Base-by-base conservation (phyloP, 805 yeast genomes). In the Saccharomycopsis synnaedendra region DNA sequence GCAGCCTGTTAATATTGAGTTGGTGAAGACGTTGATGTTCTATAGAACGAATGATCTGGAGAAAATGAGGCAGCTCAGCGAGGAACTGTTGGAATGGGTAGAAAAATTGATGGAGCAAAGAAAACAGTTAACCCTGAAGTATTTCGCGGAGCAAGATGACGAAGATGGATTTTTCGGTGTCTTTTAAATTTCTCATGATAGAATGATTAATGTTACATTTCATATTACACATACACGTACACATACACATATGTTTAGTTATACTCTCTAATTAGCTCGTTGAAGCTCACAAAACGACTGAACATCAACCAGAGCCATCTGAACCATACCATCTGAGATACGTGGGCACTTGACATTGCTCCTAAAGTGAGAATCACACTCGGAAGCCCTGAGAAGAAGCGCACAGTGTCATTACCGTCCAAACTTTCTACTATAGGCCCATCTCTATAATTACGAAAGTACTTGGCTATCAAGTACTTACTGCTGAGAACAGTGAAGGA, bases 311-410 rank as follows among this genome's bases (percentile, higher is more conserved):
- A 93, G 1, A 87, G 81, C 67, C 84, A 85, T 55, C 98, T 72
- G 62, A 82, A 93, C 97, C 97, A 90, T 5, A 83, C 89, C 85
- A 93, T 85, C 62, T 93, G 98, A 1, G 95, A 78, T 53, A 71
- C 70, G 64, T 93, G 97, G 3, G 84, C 95, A 54, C 71, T 71
- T 3, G 80, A 66, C 96, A 90, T 87, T 3, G 95, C 84, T 0
- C 82, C 72, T 47, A 80, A 69, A 4, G 73, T 58, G 9, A 66
- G 47, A 1, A 65, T 49, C 0, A 54, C 44, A 0, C 60, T 33
- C 52, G 61, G 57, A 36, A 66, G 8, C 58, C 58, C 54, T 42
- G 66, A 39, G 72, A 64, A 48, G 63, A 52, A 44, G 10, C 39
- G 33, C 8, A 46, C 41, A 34, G 36, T 35, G 11, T 41, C 41